These are phyloP conservation scores for Erysimum pusillum DNA, from an alignment of 441 rosid genomes.

Conservation along the genomic window DNA sequence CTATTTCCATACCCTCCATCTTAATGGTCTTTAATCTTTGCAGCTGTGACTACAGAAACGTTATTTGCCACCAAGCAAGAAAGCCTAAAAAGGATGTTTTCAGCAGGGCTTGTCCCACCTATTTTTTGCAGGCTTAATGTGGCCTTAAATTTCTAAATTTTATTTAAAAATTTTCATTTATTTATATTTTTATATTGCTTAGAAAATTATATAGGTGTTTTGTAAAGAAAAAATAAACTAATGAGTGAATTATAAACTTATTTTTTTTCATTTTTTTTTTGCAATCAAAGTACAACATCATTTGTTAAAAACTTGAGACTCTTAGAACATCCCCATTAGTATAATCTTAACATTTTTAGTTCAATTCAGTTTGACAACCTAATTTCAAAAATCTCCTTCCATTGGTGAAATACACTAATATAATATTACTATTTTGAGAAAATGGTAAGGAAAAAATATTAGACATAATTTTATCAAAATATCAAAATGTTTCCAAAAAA, in stretches of 20 bases:
- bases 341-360: too few relatives aligned
- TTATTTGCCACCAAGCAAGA: constrained; percentile 30
- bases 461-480: too few relatives aligned
- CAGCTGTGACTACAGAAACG: constrained; percentile 74
- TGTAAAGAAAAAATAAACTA: not conserved
- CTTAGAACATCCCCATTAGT: too few relatives aligned
- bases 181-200: not conserved
- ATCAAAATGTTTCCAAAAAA: too few relatives aligned
- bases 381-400: too few relatives aligned
- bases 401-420: too few relatives aligned
- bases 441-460: too few relatives aligned
- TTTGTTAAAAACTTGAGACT: not conserved
- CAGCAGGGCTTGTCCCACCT: not conserved
- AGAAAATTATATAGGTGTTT: not conserved
- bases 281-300: not conserved
- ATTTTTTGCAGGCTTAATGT: not conserved
- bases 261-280: not conserved
- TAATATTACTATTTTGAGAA: too few relatives aligned
- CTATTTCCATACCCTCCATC: too few relatives aligned
- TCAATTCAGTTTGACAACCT: too few relatives aligned
- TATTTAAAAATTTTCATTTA: not conserved
- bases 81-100: not conserved
- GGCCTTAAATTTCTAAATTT: not conserved
- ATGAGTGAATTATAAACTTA: not conserved
- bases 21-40: not conserved